Conservation (phyloP, 768 basidiomycete species). For the Paxillus rubicundulus region DNA sequence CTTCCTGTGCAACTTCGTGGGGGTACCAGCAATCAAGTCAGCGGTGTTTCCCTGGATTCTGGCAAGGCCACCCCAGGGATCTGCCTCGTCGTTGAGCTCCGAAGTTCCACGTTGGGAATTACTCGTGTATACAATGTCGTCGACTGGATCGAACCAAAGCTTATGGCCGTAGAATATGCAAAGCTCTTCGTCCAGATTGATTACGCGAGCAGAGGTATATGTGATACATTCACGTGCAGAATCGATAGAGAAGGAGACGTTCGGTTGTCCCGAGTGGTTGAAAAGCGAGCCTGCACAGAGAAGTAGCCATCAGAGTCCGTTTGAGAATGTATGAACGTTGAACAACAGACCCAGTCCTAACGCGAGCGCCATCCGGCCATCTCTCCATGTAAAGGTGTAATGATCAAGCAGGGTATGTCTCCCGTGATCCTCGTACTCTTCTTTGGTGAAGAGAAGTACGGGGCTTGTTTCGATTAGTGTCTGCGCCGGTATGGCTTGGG, state of each 20-base stretch:
- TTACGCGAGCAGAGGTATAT: constrained; percentile 53
- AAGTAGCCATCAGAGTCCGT: background rate
- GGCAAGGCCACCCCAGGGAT: constrained; percentile 8
- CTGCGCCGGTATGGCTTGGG: constrained; percentile 39
- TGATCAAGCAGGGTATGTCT: constrained; percentile 65
- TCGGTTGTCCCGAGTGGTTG: constrained; percentile 71
- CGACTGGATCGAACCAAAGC: constrained; percentile 60
- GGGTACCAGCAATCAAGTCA: constrained; percentile 14
- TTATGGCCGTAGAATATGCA: constrained; percentile 75
- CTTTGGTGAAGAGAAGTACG: constrained; percentile 67
- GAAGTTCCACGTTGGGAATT: background rate
- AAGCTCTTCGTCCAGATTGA: constrained; percentile 66
- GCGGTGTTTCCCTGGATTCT: constrained; percentile 2
- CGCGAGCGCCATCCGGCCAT: constrained; percentile 73
- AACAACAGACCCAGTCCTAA: constrained; percentile 63
- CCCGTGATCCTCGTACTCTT: constrained; percentile 69
- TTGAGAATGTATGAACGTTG: background rate
- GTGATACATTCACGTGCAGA: constrained; percentile 53
- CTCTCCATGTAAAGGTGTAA: constrained; percentile 75
- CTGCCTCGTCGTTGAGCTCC: background rate
- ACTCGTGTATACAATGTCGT: constrained; percentile 15
- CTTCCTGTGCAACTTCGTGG: constrained; percentile 29
- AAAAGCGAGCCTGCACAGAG: constrained; percentile 70
- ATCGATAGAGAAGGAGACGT: constrained; percentile 65
- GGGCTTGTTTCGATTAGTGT: constrained; percentile 84